A percentile compares a stretch with the other conserved stretches of the same genome.
Conservation (phyloP, 257 asterid species). For the Rubia yunnanensis region DNA sequence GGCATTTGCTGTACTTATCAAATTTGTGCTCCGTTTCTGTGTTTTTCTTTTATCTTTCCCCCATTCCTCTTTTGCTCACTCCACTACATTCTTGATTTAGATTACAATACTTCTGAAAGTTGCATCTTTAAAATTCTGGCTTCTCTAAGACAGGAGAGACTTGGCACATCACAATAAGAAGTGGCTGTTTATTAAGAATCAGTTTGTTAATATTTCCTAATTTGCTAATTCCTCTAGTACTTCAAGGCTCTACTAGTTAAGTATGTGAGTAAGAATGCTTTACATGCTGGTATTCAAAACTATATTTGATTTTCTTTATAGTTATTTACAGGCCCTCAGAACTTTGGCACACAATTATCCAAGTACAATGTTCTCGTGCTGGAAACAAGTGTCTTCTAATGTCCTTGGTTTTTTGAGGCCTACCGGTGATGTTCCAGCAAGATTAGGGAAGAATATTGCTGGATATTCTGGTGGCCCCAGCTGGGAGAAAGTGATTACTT, state of each 20-base stretch:
- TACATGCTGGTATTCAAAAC: neutral
- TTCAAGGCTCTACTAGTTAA: neutral
- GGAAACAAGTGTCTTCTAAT: slow-evolving; percentile 62
- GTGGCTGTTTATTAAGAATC: neutral
- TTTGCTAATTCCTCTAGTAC: neutral
- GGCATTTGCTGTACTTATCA: neutral
- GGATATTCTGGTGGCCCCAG: slow-evolving; percentile 39
- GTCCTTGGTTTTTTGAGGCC: slow-evolving; percentile 37
- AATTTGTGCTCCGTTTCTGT: neutral
- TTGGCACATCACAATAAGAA: neutral
- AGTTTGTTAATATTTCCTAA: neutral
- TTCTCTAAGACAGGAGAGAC: neutral
- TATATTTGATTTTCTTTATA: slow-evolving; percentile 4
- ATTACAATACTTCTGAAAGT: neutral
- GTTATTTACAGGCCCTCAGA: slow-evolving; percentile 68
- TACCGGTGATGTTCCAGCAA: slow-evolving; percentile 36
- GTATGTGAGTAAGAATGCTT: neutral
- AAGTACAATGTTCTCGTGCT: slow-evolving; percentile 49
- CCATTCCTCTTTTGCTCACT: neutral
- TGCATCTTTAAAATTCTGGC: neutral
- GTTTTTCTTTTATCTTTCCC: neutral
- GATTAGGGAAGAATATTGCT: slow-evolving; percentile 47
- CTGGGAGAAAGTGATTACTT: slow-evolving; percentile 66
- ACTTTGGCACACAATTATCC: slow-evolving; percentile 93
- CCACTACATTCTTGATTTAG: neutral